Conservation (phyloP, 345 rosid genomes). For the Moricandia arvensis region DNA sequence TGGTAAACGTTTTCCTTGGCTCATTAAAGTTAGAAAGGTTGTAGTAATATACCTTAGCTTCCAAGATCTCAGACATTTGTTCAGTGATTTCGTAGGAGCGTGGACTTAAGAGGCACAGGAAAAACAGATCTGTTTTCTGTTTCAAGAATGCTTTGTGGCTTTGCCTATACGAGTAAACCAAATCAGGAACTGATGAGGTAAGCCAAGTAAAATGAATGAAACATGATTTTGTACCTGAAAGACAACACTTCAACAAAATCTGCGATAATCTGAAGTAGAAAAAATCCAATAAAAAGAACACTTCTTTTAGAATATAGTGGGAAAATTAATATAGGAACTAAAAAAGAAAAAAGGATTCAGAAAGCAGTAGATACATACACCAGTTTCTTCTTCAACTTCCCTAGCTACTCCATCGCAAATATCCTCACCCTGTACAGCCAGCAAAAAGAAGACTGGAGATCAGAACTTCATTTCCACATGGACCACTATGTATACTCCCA, state of each 20-base stretch:
- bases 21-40: background rate
- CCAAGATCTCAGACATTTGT: constrained; percentile 59
- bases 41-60: constrained; percentile 49
- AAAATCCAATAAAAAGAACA: background rate
- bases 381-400: constrained; percentile 91
- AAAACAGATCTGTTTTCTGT: constrained; percentile 56
- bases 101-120: constrained; percentile 55
- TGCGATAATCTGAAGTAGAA: constrained; percentile 48
- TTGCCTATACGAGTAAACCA: constrained; percentile 44
- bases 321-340: background rate
- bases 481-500: background rate
- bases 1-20: background rate
- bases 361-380: constrained; percentile 48
- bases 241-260: constrained; percentile 67
- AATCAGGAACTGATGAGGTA: constrained; percentile 7
- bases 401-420: constrained; percentile 56
- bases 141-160: constrained; percentile 54
- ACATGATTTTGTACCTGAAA: constrained; percentile 49
- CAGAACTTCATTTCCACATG: background rate
- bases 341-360: too few relatives aligned
- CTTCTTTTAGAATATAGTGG: constrained; percentile 11
- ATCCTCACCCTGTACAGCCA: constrained; percentile 64
- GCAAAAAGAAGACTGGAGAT: background rate
- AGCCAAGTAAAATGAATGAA: background rate
- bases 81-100: constrained; percentile 42